Base-by-base conservation (phyloP, 805 yeast species). In the Yueomyces sinensis region DNA sequence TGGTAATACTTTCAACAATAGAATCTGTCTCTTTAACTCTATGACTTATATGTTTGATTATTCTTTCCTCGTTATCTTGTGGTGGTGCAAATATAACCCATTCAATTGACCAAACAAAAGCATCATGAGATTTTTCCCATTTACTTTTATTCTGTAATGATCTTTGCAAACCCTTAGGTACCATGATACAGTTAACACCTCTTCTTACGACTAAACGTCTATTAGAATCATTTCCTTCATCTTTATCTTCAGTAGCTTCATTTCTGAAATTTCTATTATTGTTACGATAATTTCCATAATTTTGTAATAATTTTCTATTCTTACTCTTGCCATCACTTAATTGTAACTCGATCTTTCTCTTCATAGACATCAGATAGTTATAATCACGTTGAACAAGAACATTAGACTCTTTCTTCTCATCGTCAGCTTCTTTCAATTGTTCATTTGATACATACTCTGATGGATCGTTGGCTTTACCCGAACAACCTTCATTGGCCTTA, bases 81-180 rank as follows among this genome's bases (percentile, higher is more conserved):
- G 22, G 35, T 9, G 49, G 40, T 23, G 69, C 52, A 7, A 36
- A 25, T 2, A 76, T 39, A 1, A 70, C 49, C 82, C 84, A 80
- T 50, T 84, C 94, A 0, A 84, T 56, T 0, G 93, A 77, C 95
- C 95, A 84, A 14, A 69, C 70, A 50, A 70, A 83, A 6, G 68
- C 52, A 34, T 74, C 70, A 39, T 64, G 57, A 39, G 67, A 67
- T 50, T 72, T 70, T 51, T 83, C 87, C 66, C 74, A 81, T 3
- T 76, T 74, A 0, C 86, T 70, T 44, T 74, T 76, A 49, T 84
- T 84, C 37, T 63, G 52, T 4, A 50, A 49, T 2, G 82, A 63
- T 32, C 94, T 57, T 14, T 74, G 67, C 93, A 84, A 82, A 0
- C 91, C 94, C 17, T 60, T 59, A 0, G 94, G 93, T 17, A 80